phyloP scores from a whole-genome alignment of 1,139 yeast species.

The Kodamaea alishanica region DNA sequence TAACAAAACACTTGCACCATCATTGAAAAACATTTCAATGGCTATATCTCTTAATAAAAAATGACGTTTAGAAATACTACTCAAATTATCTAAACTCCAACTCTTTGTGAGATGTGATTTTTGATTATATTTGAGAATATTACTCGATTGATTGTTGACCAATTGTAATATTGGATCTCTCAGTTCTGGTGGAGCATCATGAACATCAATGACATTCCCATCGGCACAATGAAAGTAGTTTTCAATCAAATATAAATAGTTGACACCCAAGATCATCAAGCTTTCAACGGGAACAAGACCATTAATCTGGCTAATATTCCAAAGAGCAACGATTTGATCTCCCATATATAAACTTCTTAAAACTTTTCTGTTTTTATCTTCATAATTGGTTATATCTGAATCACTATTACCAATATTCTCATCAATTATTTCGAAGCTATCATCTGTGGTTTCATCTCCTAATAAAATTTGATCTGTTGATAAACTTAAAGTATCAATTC shows the following conservation, averaged over 20 bases:
- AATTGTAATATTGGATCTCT: conserved; percentile 67
- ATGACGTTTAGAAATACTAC: conserved; percentile 66
- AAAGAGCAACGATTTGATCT: conserved; percentile 66
- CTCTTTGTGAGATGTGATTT: conserved; percentile 44
- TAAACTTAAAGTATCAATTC: conserved; percentile 27
- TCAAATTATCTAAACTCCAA: conserved; percentile 57
- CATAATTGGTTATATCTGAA: conserved; percentile 33
- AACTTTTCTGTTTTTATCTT: conserved; percentile 72
- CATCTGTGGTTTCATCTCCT: conserved; percentile 19
- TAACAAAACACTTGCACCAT: conserved; percentile 64
- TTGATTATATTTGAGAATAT: conserved; percentile 16
- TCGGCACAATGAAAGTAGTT: conserved; percentile 60
- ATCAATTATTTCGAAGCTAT: conserved; percentile 45
- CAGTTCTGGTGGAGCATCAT: conserved; percentile 55
- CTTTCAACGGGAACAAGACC: conserved; percentile 76
- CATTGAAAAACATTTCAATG: conserved; percentile 66
- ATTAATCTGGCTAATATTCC: conserved; percentile 70
- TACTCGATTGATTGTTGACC: conserved; percentile 39
- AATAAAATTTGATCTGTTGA: conserved; percentile 15
- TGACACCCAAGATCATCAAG: conserved; percentile 61
- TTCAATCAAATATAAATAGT: conserved; percentile 63
- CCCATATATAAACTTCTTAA: conserved; percentile 63
- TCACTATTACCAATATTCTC: conserved; percentile 29
- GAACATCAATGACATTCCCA: conserved; percentile 63
- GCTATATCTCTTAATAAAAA: conserved; percentile 77